Conservation (phyloP, 1,284 basidiomycete genomes). For the Phylloboletellus chloephorus region DNA sequence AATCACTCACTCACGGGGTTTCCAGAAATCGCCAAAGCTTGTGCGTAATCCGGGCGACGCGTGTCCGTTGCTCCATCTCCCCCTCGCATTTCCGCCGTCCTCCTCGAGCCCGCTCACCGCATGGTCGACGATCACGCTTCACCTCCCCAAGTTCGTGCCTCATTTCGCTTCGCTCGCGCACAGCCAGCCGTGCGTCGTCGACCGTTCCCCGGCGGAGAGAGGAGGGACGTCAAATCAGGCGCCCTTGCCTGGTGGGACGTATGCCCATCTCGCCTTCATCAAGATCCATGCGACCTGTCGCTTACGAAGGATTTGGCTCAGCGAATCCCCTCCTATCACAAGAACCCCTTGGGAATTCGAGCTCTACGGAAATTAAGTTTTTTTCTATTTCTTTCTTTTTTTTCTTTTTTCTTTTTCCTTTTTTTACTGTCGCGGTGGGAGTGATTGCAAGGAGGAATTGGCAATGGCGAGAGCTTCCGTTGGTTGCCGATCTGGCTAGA, state of each 20-base stretch:
- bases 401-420: neutral
- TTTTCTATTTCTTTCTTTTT: too few species aligned
- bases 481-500: constrained; percentile 21
- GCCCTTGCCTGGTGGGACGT: constrained; percentile 50
- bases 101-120: constrained; percentile 57
- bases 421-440: constrained; percentile 10
- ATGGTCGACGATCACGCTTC: constrained; percentile 64
- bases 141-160: constrained; percentile 57
- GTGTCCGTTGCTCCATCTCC: constrained; percentile 65
- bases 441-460: constrained; percentile 21
- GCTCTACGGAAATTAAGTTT: constrained; percentile 38
- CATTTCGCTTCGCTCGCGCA: constrained; percentile 54
- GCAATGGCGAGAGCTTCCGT: constrained; percentile 21
- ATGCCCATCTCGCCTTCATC: constrained; percentile 64
- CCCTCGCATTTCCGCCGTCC: constrained; percentile 57
- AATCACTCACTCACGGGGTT: constrained; percentile 9
- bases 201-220: constrained; percentile 22
- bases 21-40: constrained; percentile 54
- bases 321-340: constrained; percentile 43
- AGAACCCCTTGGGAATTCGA: constrained; percentile 70
- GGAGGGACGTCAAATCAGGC: constrained; percentile 16
- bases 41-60: constrained; percentile 35
- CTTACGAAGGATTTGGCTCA: constrained; percentile 75
- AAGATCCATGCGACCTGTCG: constrained; percentile 81
- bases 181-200: constrained; percentile 24